Evolutionary conservation across 148 eudicot species (phyloP).

Genomic region (Pouteria glomerata): DNA sequence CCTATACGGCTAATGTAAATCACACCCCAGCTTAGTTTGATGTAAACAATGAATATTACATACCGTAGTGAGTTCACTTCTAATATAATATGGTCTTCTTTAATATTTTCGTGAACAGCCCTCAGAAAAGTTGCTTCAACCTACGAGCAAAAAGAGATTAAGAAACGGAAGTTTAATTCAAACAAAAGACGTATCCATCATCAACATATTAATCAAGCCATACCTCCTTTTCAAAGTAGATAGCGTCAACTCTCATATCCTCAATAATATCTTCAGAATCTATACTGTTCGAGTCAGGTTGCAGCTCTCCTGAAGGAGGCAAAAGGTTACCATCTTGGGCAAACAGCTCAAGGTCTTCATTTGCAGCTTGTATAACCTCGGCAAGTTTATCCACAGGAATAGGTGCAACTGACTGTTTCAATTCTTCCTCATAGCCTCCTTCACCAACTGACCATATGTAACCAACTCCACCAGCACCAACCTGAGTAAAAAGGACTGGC

Average conservation of each 20-base stretch:
- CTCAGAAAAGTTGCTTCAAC: conserved; percentile 90
- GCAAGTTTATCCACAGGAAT: conserved; percentile 71
- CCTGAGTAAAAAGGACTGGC: no score
- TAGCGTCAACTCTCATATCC: conserved; percentile 49
- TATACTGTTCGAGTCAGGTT: conserved; percentile 34
- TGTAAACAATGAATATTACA: background rate
- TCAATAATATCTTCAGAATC: conserved; percentile 55
- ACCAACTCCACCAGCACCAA: conserved; percentile 87
- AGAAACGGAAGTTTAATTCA: conserved; percentile 9
- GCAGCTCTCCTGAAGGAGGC: conserved; percentile 71
- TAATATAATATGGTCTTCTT: conserved; percentile 64
- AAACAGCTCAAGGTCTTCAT: conserved; percentile 47
- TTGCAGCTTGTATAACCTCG: conserved; percentile 41
- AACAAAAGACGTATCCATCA: conserved; percentile 5
- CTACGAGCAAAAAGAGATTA: conserved; percentile 28
- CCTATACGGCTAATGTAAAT: background rate
- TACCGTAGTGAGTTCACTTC: conserved; percentile 93
- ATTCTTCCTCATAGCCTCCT: conserved; percentile 73
- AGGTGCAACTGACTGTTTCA: conserved; percentile 92
- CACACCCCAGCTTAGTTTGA: background rate
- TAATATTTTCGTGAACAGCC: conserved; percentile 73
- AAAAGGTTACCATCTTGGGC: conserved; percentile 39
- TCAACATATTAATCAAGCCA: background rate
- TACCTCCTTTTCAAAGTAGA: conserved; percentile 84
- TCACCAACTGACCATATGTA: conserved; percentile 77